Evolutionary conservation across 2,329 filamentous ascomycete species (phyloP), one percentile per base, ranked within the genome.

Genomic region (Arachnomyces sp.): DNA sequence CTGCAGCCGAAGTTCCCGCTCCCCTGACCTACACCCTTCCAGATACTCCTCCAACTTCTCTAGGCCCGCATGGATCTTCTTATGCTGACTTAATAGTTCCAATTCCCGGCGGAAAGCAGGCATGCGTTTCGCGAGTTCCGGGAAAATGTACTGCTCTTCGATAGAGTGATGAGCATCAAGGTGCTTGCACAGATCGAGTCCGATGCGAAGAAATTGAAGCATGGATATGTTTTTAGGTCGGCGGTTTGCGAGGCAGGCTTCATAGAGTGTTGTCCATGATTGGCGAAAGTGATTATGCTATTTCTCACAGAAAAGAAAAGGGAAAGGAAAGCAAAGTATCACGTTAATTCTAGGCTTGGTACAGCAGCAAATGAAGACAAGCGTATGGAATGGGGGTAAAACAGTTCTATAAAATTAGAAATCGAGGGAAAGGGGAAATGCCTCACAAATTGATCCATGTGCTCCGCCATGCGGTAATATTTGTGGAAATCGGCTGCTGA

Each of bases 111-210:
- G 68, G 57, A 94, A 94, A 49, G 84, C 81, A 4, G 84, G 80
- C 86, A 93, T 93, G 50, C 78, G 80, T 51, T 68, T 69, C 9
- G 84, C 86, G 2, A 95, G 74, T 1, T 81, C 56, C 1, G 88
- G 89, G 61, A 94, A 95, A 31, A 95, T 71, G 59, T 87, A 77
- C 21, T 70, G 65, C 62, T 95, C 88, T 61, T 95, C 89, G 54
- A 94, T 90, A 42, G 67, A 69, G 67, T 95, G 89, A 65, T 95
- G 88, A 42, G 76, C 64, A 7, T 77, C 74, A n/a, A 95, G 77
- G 43, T 83, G 75, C 12, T 73, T 71, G 49, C 77, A 74, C 59
- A 95, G 87, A 36, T 78, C 67, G n/a, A 86, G 68, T 25, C 82
- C 85, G 17, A 73, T 68, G 50, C 69, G 60, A 50, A 93, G 66